Evolutionary conservation across 1,139 yeast species (phyloP), one percentile per base, ranked within the genome.

Genomic region (Yamadazyma mexicana): DNA sequence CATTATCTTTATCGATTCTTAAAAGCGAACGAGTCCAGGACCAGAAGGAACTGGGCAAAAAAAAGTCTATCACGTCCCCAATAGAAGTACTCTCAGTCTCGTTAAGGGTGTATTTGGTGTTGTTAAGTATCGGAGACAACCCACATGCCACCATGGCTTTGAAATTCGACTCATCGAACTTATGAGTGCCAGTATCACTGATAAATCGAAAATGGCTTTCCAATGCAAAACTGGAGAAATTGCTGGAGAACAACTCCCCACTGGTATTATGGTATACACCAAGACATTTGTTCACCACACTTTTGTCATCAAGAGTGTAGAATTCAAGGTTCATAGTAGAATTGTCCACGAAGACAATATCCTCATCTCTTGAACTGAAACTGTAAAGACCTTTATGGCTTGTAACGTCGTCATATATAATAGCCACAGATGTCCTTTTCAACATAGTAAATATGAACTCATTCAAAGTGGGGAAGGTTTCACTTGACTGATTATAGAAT

Each of bases 81-180:
- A 50, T 32, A 18, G 40, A 40, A 30, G 42, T 43, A 11, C 40
- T 22, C 2, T 37, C 20, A n/a, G 38, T 44, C 7, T 56, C 51
- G 2, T 48, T 42, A n/a, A 70, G 50, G 0, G 34, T 23, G 40
- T 65, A 64, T 2, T 30, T 12, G 1, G 66, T 46, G 3, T 73
- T 61, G 44, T 71, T 75, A 17, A 87, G 56, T 1, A 87, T 66
- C 0, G 92, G 86, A 0, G 83, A 67, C 39, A 64, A 72, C 0
- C 95, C 95, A 52, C 83, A 74, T 17, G 60, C 48, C 1, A 81
- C 56, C 33, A 67, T 66, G 2, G 61, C 50, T 22, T 54, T 50
- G 28, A 79, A 61, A 0, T 64, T 53, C 5, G 41, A 42, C 30
- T 53, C 55, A 6, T 63, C 60, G 52, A 69, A 78, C 16, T 62